These are phyloP conservation scores for Termitomyces sp. DNA, from an alignment of 768 basidiomycete genomes.

Conservation along the genomic window DNA sequence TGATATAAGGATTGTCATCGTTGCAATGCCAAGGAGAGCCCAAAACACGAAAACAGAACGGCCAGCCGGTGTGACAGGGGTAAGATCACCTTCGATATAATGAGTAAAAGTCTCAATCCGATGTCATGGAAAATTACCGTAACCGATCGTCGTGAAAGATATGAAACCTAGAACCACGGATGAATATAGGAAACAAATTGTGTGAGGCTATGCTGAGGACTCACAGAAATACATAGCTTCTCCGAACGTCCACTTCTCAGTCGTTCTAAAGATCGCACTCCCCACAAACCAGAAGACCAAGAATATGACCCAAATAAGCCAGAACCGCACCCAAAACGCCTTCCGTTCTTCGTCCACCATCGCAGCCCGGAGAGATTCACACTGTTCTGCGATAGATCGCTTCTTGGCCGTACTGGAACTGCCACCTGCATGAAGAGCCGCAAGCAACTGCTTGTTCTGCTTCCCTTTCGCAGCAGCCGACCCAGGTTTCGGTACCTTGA, in stretches of 20 bases:
- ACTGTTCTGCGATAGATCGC: slow-evolving; percentile 25
- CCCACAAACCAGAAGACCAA: slow-evolving; percentile 82
- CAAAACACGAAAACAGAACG: slow-evolving; percentile 76
- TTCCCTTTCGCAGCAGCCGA: not conserved
- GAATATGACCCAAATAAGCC: slow-evolving; percentile 59
- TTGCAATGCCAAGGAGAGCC: slow-evolving; percentile 74
- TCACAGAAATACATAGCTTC: slow-evolving; percentile 70
- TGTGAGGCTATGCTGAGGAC: slow-evolving; percentile 18
- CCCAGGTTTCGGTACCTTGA: slow-evolving; percentile 10
- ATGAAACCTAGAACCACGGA: slow-evolving; percentile 51
- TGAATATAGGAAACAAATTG: not conserved
- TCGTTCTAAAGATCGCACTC: slow-evolving; percentile 62
- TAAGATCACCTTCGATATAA: slow-evolving; percentile 46
- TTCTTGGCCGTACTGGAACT: not conserved
- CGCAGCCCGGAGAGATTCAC: slow-evolving; percentile 27
- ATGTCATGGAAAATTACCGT: slow-evolving; percentile 32
- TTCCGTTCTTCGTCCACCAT: slow-evolving; percentile 46
- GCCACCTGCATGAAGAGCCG: not conserved
- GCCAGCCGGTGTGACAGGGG: slow-evolving; percentile 64
- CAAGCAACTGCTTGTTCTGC: not conserved
- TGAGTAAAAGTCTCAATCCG: not conserved
- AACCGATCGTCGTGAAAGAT: slow-evolving; percentile 74
- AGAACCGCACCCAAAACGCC: slow-evolving; percentile 57
- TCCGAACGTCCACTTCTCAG: slow-evolving; percentile 69
- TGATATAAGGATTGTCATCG: slow-evolving; percentile 74